A percentile compares a stretch with the other conserved stretches of the same genome.
phyloP scores from a whole-genome alignment of 2,329 filamentous ascomycete genomes.

The Dactylella cylindrospora region DNA sequence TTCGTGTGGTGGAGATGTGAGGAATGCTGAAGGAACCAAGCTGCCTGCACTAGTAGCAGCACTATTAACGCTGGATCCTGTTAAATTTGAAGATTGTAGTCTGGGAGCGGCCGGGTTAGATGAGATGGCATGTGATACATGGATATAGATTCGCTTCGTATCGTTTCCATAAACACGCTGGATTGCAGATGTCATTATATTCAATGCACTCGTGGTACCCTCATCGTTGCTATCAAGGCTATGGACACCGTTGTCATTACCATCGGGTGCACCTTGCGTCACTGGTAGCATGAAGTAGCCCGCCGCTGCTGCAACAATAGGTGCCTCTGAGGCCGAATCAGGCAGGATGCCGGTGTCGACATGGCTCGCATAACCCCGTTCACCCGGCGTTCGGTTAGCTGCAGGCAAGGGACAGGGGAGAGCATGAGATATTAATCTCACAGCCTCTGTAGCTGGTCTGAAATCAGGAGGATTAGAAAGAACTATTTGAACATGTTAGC shows the following conservation, averaged over 20 bases:
- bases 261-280: slow-evolving; percentile 44
- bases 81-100: slow-evolving; percentile 47
- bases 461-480: slow-evolving; percentile 44
- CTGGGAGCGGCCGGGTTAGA: slow-evolving; percentile 47
- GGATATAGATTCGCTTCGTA: slow-evolving; percentile 48
- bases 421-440: slow-evolving; percentile 48
- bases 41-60: slow-evolving; percentile 44
- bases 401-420: slow-evolving; percentile 48
- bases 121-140: slow-evolving; percentile 49
- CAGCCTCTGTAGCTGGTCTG: slow-evolving; percentile 46
- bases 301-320: slow-evolving; percentile 47
- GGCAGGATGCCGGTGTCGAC: slow-evolving; percentile 44
- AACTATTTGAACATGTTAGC: slow-evolving; percentile 5
- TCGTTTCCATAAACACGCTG: slow-evolving; percentile 46
- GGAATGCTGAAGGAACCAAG: slow-evolving; percentile 44
- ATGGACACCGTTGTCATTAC: slow-evolving; percentile 41
- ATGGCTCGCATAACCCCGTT: slow-evolving; percentile 38
- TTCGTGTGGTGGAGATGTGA: slow-evolving; percentile 33
- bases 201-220: slow-evolving; percentile 47
- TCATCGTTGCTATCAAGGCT: slow-evolving; percentile 44
- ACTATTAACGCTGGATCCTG: slow-evolving; percentile 39
- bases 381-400: slow-evolving; percentile 39
- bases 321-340: slow-evolving; percentile 47
- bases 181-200: slow-evolving; percentile 47
- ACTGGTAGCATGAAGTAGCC: slow-evolving; percentile 48